These are phyloP conservation scores for Kluyveromyces nonfermentans DNA, from an alignment of 805 yeast species.

Conservation along the genomic window DNA sequence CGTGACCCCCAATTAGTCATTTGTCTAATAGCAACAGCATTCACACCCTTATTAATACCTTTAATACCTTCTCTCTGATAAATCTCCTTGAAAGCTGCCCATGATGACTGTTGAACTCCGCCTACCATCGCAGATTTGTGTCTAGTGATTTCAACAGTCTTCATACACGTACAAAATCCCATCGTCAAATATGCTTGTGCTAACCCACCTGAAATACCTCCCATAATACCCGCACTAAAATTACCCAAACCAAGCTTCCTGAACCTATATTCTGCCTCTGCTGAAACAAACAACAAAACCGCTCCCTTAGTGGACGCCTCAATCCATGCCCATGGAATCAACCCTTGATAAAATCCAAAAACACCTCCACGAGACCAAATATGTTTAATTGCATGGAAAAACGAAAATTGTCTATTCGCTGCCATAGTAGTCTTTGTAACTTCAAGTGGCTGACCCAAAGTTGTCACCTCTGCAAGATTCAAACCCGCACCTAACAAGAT, in stretches of 20 bases:
- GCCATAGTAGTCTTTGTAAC: conserved; percentile 98
- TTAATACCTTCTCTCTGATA: conserved; percentile 78
- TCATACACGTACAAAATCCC: conserved; percentile 99
- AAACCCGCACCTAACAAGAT: conserved; percentile 89
- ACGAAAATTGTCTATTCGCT: conserved; percentile 70
- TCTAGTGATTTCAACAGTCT: conserved; percentile 95
- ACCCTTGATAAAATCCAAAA: conserved; percentile 89
- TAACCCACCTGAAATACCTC: conserved; percentile 93
- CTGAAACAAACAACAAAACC: conserved; percentile 80
- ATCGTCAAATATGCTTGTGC: conserved; percentile 93
- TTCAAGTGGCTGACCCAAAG: conserved; percentile 95
- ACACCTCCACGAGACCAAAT: conserved; percentile 94
- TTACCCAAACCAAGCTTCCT: conserved; percentile 54
- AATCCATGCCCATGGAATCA: conserved; percentile 99
- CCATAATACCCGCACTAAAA: conserved; percentile 83
- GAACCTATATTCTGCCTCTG: conserved; percentile 81
- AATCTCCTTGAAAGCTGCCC: conserved; percentile 80
- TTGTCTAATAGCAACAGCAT: conserved; percentile 98
- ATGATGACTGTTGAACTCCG: conserved; percentile 61
- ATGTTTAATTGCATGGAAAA: conserved; percentile 56
- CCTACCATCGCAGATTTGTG: conserved; percentile 67
- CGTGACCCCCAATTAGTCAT: conserved; percentile 99
- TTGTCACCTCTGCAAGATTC: conserved; percentile 85
- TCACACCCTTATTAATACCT: conserved; percentile 96
- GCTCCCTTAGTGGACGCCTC: conserved; percentile 99